Percentiles rank a stretch among this genome's conserved stretches.
Evolutionary conservation across 208 protist genomes (phyloP).

Genomic region (Leishmania lainsoni): DNA sequence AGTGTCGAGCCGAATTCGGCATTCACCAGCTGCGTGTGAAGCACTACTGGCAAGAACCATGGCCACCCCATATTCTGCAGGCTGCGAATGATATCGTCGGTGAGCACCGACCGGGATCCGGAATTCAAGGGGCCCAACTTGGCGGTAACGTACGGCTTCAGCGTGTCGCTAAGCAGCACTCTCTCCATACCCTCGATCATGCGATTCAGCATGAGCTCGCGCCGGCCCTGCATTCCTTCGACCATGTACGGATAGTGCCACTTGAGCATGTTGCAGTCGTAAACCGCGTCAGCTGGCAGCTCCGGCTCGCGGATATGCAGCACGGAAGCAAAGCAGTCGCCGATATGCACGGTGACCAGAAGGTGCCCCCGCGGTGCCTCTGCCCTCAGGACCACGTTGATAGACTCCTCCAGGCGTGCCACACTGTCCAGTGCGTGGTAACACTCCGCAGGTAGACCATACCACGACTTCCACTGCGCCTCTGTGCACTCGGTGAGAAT

Average conservation of each 20-base stretch:
- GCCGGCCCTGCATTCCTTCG: constrained; percentile 60
- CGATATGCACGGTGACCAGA: constrained; percentile 86
- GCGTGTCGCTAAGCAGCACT: constrained; percentile 70
- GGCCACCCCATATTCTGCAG: constrained; percentile 74
- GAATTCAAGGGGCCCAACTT: constrained; percentile 70
- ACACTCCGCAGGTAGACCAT: constrained; percentile 59
- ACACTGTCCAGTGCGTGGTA: constrained; percentile 67
- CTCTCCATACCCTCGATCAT: constrained; percentile 83
- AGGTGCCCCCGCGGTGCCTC: constrained; percentile 71
- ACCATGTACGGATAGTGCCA: constrained; percentile 87
- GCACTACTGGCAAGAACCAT: constrained; percentile 69
- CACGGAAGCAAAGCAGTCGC: constrained; percentile 80
- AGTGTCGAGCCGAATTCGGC: constrained; percentile 77
- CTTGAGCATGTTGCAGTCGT: constrained; percentile 84
- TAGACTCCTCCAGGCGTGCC: constrained; percentile 75
- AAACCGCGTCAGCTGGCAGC: constrained; percentile 70
- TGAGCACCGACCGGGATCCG: constrained; percentile 34
- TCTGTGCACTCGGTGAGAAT: constrained; percentile 45
- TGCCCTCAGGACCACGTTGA: constrained; percentile 60
- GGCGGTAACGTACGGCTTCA: constrained; percentile 71
- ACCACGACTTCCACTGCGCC: constrained; percentile 75
- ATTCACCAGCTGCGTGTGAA: constrained; percentile 83
- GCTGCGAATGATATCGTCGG: constrained; percentile 65
- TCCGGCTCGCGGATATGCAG: constrained; percentile 76
- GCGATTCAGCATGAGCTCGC: constrained; percentile 77